Base-by-base conservation (phyloP, 2,329 filamentous ascomycete genomes). In the Fusarium multiceps region DNA sequence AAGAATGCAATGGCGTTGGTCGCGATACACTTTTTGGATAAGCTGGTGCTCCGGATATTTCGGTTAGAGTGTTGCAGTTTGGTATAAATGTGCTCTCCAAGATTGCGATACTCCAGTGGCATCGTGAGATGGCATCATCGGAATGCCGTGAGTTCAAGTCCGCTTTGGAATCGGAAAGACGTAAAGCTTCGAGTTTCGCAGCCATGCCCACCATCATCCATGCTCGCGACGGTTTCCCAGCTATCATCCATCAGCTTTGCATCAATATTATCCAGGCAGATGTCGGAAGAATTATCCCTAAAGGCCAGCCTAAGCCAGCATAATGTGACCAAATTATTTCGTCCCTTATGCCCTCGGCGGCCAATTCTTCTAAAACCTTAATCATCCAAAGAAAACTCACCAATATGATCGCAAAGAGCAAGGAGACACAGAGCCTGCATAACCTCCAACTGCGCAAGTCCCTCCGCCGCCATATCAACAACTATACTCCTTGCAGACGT, bases 141-240 rank as follows among this genome's bases (percentile, higher is more conserved):
- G 32, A 53, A 0, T 53, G 47, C 5, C 34, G 47, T 0, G 57
- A 18, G 9, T 30, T 46, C 3, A 34, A 7, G 1, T 32, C 28
- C 2, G 7, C 8, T 2, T 48, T 46, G 8, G 54, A 16, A 9
- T 51, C 41, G 1, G 53, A 66, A 0, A 73, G 27, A 4, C 71
- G 66, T n/a, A 70, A 48, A 0, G 71, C 64, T 13, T 74, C 65
- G 0, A 74, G 46, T 30, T 74, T 71, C 2, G 68, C 66, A 7
- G 57, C 66, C 21, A 69, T 71, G 0, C 72, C 72, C 1, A 74
- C 68, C 37, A 72, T 72, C 72, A 74, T 74, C 72, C 72, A 74
- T 3, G 72, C 69, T 6, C 72, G 66, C 0, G 59, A 46, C 6
- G 61, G 7, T 7, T 73, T 68, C 0, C 72, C 71, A 18, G 63